phyloP scores from a whole-genome alignment of 345 rosid genomes.

The Psidium guajava region DNA sequence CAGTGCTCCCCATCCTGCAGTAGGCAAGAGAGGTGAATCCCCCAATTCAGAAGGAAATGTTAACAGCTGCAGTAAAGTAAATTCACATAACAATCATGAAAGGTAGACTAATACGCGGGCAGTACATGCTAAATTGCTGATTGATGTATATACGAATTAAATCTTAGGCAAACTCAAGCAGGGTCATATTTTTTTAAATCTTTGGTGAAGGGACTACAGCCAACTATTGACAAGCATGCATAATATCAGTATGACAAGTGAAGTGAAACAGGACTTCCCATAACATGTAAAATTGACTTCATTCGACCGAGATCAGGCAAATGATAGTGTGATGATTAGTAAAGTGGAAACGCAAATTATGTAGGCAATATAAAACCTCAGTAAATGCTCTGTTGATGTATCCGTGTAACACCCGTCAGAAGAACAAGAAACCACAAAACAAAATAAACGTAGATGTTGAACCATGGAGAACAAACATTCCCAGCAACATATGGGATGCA shows the following conservation, averaged over 20 bases:
- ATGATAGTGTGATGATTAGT: not conserved
- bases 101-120: not conserved
- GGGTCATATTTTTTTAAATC: not conserved
- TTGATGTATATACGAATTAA: not conserved
- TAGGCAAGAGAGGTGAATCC: not conserved
- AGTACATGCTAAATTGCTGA: not conserved
- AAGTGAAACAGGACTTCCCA: not conserved
- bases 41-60: not conserved
- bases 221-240: not conserved
- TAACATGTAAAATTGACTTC: not conserved
- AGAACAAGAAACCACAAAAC: not conserved
- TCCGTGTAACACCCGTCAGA: not conserved
- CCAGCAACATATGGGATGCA: not conserved
- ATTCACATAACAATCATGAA: not conserved
- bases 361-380: not conserved
- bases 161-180: not conserved
- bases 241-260: not conserved
- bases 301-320: not conserved
- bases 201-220: not conserved
- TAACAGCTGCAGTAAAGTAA: not conserved
- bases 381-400: not conserved
- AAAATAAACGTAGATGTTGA: not conserved
- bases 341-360: not conserved
- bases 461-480: not conserved
- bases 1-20: conserved; percentile 63